A percentile compares a stretch with the other conserved stretches of the same genome.
Conservation (phyloP, 345 rosid genomes). For the Salix brachista region DNA sequence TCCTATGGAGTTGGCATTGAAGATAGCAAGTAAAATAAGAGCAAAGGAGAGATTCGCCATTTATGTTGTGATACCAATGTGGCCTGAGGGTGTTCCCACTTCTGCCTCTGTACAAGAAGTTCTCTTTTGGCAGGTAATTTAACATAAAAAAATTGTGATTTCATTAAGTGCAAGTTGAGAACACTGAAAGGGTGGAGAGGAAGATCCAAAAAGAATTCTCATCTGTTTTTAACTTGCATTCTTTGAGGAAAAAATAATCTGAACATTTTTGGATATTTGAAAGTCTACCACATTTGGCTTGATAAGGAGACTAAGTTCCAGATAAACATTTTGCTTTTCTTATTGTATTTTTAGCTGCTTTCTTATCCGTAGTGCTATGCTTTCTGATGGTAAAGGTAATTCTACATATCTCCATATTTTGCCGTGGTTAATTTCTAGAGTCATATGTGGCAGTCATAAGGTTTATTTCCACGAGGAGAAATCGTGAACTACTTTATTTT, state of each 20-base stretch:
- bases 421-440: neutral
- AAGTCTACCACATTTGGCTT: neutral
- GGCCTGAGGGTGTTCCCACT: constrained; percentile 84
- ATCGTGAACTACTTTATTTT: neutral
- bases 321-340: neutral
- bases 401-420: neutral
- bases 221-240: too few species aligned
- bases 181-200: neutral
- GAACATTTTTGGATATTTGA: neutral
- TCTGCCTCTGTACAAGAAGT: constrained; percentile 73
- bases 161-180: neutral
- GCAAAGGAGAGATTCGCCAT: constrained; percentile 76
- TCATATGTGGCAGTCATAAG: neutral
- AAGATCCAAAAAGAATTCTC: neutral
- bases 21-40: constrained; percentile 66
- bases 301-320: neutral
- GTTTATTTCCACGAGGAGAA: neutral
- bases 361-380: neutral
- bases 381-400: neutral
- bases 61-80: constrained; percentile 76
- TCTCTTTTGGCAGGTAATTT: constrained; percentile 83
- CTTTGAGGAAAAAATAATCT: too few species aligned
- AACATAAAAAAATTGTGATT: neutral
- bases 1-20: constrained; percentile 86
- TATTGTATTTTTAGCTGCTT: neutral